Percentiles rank a stretch among this genome's conserved stretches.
Evolutionary conservation across 345 rosid species (phyloP).

Genomic region (Linum lewisii): DNA sequence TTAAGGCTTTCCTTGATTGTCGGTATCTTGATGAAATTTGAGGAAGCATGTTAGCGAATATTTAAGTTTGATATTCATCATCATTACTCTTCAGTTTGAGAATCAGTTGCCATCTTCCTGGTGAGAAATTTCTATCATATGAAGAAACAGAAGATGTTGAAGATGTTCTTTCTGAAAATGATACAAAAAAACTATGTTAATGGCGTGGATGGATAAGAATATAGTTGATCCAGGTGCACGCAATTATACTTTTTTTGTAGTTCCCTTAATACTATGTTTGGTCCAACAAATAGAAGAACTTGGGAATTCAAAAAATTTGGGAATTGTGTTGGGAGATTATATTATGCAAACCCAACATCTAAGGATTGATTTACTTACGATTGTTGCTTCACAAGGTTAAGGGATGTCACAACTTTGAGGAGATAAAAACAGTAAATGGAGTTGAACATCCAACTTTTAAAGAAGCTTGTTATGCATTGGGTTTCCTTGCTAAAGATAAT

Average conservation of each 20-base stretch:
- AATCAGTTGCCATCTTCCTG: not conserved
- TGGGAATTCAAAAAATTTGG: not conserved
- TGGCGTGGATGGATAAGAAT: constrained; percentile 8
- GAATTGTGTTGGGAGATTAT: constrained; percentile 4
- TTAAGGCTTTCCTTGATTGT: constrained; percentile 2
- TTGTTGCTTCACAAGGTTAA: not conserved
- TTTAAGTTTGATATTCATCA: constrained; percentile 8
- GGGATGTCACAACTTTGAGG: not conserved
- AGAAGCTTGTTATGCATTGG: constrained; percentile 10
- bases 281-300: not conserved
- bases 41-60: constrained; percentile 11
- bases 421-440: constrained; percentile 3
- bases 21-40: constrained; percentile 1
- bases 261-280: constrained; percentile 9
- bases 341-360: not conserved
- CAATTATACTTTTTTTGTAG: not conserved
- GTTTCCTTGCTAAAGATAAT: constrained; percentile 10
- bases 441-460: not conserved
- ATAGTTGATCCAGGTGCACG: not conserved
- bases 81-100: not conserved
- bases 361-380: constrained; percentile 4
- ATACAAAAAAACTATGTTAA: not conserved
- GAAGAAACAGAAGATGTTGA: not conserved
- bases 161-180: not conserved
- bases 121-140: not conserved